These are phyloP conservation scores for Pseudoneurospora amorphoporcata DNA, from an alignment of 495 filamentous ascomycete species.

Conservation along the genomic window DNA sequence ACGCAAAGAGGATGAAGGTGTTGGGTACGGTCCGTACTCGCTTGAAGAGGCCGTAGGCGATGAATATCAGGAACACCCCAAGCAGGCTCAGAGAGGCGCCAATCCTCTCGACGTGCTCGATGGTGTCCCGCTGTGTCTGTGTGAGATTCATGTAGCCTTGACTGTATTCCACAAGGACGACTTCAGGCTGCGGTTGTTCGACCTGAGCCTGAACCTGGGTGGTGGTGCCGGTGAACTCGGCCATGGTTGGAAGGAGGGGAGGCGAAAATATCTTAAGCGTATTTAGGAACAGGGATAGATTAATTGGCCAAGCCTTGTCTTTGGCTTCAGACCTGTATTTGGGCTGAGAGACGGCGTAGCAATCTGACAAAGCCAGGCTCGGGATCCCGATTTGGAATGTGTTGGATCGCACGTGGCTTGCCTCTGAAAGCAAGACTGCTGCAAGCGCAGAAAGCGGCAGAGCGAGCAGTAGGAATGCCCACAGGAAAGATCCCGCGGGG, in stretches of 20 bases:
- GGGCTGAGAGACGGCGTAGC: neutral
- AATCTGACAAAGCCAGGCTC: neutral
- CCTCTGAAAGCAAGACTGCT: neutral
- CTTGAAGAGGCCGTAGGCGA: conserved; percentile 52
- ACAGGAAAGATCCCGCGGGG: neutral
- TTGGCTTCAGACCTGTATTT: neutral
- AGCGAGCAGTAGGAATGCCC: neutral
- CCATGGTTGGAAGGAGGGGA: neutral
- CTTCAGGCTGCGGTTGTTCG: neutral
- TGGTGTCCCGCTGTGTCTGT: conserved; percentile 16
- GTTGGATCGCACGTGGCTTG: neutral
- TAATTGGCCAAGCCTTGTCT: conserved; percentile 2
- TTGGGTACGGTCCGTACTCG: conserved; percentile 68
- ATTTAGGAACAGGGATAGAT: conserved; percentile 10
- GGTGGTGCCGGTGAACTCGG: neutral
- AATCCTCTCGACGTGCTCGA: conserved; percentile 33
- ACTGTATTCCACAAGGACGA: neutral
- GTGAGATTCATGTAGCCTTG: conserved; percentile 25
- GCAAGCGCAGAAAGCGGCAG: neutral
- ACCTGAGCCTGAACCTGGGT: neutral
- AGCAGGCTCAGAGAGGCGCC: conserved; percentile 52
- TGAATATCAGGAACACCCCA: conserved; percentile 58
- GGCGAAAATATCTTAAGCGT: conserved; percentile 3
- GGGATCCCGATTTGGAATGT: neutral
- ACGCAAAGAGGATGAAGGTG: conserved; percentile 71